A percentile compares a stretch with the other conserved stretches of the same genome.
These are phyloP conservation scores for Syzygium grande DNA, from an alignment of 345 rosid species.

Conservation along the genomic window DNA sequence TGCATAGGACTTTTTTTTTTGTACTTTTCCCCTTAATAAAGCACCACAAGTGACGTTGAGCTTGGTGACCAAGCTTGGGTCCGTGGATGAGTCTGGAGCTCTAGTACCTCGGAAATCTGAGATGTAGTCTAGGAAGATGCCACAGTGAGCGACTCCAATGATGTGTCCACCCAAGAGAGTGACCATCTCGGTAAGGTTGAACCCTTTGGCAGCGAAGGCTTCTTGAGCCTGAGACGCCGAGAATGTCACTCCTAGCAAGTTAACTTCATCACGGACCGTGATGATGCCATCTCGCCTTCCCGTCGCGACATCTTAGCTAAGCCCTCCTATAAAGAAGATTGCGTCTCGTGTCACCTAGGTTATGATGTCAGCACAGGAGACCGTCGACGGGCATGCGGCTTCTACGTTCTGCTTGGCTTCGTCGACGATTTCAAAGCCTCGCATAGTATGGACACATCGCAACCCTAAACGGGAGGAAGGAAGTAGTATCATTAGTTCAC, in stretches of 20 bases:
- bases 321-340: constrained; percentile 45
- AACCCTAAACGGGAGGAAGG: constrained; percentile 32
- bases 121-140: constrained; percentile 45
- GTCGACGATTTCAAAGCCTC: constrained; percentile 57
- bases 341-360: constrained; percentile 55
- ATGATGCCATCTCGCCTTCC: constrained; percentile 56
- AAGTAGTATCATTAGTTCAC: neutral
- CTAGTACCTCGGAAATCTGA: constrained; percentile 26
- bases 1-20: too few relatives aligned
- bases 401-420: constrained; percentile 45
- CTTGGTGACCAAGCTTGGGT: constrained; percentile 23
- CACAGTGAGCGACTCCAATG: constrained; percentile 59
- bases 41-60: constrained; percentile 27
- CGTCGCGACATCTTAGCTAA: constrained; percentile 31
- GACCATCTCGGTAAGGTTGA: constrained; percentile 46
- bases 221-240: constrained; percentile 26
- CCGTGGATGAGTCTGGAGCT: constrained; percentile 44
- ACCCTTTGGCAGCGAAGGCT: constrained; percentile 32
- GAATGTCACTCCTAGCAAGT: constrained; percentile 49
- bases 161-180: constrained; percentile 66
- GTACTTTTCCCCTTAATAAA: neutral
- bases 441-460: constrained; percentile 64
- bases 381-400: constrained; percentile 39
- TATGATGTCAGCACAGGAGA: constrained; percentile 63
- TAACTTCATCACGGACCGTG: constrained; percentile 23